Evolutionary conservation across 306 rosid species (phyloP), one percentile per base, ranked within the genome.

Genomic region (Sicyos baderoa): DNA sequence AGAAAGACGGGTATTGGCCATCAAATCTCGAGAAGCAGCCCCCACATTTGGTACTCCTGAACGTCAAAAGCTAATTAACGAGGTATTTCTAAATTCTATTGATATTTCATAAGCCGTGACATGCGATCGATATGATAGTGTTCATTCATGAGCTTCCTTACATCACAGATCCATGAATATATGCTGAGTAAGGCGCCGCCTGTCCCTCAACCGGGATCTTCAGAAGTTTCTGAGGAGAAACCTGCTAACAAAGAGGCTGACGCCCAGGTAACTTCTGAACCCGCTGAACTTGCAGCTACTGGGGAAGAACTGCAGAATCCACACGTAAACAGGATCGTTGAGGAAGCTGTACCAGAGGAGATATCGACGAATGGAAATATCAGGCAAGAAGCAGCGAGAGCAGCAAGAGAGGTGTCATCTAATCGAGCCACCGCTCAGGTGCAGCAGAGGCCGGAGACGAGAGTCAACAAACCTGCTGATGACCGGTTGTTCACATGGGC

Each of bases 401-500:
- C 8, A 35, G 16, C 83, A 69, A 77, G 66, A 19, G 90, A 60
- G 81, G 76, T 47, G 76, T 78, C 85, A 42, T 53, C 88, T 0
- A 23, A 54, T 50, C 77, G 64, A 75, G 48, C 90, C n/a, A 76
- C 71, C 21, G 78, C 37, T 32, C 37, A 32, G 37, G 42, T 60
- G 50, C 88, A 76, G 76, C 49, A 70, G 71, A 82, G 19, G 75
- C 85, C 84, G 14, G 83, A 78, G 81, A 64, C 68, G 0, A 76
- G 81, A 85, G 86, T 75, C 73, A 82, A 72, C 45, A 86, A 75
- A 75, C 84, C 91, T 18, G 77, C 79, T 0, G 93, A 86, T 14
- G 99, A 90, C 75, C 84, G 99, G 57, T 42, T 94, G 81, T 90
- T 88, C 80, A 94, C 97, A 17, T 71, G 83, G 84, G 99, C 99